Conservation (phyloP, 202 grass and related monocot genomes). For the Carex arenaria region DNA sequence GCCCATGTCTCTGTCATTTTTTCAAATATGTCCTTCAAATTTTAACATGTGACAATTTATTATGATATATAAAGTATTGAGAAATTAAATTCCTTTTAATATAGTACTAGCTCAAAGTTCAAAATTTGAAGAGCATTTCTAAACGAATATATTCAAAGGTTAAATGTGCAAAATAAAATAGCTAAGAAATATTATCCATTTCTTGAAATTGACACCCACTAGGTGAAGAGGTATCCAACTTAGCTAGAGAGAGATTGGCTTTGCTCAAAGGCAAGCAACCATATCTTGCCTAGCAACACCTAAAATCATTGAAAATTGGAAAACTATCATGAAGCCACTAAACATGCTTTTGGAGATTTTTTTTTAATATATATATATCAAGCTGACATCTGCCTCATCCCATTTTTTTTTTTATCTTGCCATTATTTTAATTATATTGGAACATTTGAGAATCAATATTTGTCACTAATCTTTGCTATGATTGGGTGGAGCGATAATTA, state of each 20-base stretch:
- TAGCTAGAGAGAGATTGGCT: slow-evolving; percentile 11
- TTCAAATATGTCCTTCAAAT: neutral
- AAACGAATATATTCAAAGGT: slow-evolving; percentile 17
- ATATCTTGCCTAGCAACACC: slow-evolving; percentile 3
- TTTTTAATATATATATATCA: neutral
- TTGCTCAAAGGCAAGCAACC: slow-evolving; percentile 3
- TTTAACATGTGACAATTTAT: neutral
- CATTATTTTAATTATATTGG: neutral
- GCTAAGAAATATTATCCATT: slow-evolving; percentile 11
- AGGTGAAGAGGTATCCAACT: slow-evolving; percentile 18
- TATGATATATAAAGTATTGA: neutral
- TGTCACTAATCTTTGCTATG: slow-evolving; percentile 16
- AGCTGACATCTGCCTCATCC: slow-evolving; percentile 4
- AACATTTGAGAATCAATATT: slow-evolving; percentile 5
- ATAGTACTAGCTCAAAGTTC: neutral
- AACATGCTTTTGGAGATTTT: neutral
- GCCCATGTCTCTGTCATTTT: neutral
- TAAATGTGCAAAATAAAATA: slow-evolving; percentile 19
- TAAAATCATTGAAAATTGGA: neutral
- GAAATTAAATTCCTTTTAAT: neutral
- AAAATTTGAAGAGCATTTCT: neutral
- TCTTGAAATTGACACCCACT: slow-evolving; percentile 14
- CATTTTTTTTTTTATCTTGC: neutral
- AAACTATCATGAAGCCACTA: slow-evolving; percentile 20
- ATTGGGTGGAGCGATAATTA: neutral